Evolutionary conservation across 495 filamentous ascomycete species (phyloP).

Genomic region (Elasticomyces elasticus): DNA sequence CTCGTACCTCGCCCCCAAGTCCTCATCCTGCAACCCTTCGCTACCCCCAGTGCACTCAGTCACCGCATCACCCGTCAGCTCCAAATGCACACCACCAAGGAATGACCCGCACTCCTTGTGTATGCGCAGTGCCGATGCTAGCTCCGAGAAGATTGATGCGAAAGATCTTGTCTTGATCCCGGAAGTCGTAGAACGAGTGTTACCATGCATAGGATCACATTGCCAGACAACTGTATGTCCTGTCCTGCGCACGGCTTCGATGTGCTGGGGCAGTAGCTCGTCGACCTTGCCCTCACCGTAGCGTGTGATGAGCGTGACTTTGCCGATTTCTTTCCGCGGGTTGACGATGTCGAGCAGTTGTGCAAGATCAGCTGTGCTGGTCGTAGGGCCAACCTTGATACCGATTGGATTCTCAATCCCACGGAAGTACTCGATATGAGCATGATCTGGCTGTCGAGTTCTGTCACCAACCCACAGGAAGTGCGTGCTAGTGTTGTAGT

Average conservation of each 20-base stretch:
- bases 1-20: slow-evolving; percentile 77
- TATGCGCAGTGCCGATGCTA: slow-evolving; percentile 66
- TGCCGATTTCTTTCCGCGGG: slow-evolving; percentile 68
- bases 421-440: slow-evolving; percentile 94
- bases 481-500: slow-evolving; percentile 73
- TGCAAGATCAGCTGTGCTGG: slow-evolving; percentile 61
- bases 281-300: slow-evolving; percentile 73
- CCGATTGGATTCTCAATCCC: slow-evolving; percentile 92
- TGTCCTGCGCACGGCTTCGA: slow-evolving; percentile 70
- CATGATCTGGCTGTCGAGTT: slow-evolving; percentile 81
- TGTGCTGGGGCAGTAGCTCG: slow-evolving; percentile 65
- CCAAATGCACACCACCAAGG: slow-evolving; percentile 88
- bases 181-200: slow-evolving; percentile 57
- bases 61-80: slow-evolving; percentile 89
- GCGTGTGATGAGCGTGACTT: slow-evolving; percentile 90
- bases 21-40: slow-evolving; percentile 75
- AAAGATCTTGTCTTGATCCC: slow-evolving; percentile 87
- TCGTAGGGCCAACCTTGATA: slow-evolving; percentile 87
- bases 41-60: slow-evolving; percentile 94
- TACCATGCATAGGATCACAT: slow-evolving; percentile 97
- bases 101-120: slow-evolving; percentile 74
- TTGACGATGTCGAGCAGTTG: slow-evolving; percentile 74
- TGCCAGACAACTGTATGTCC: slow-evolving; percentile 84
- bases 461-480: slow-evolving; percentile 98
- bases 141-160: slow-evolving; percentile 72